Percentiles rank a stretch among this genome's conserved stretches.
phyloP scores from a whole-genome alignment of 306 rosid species.

The Sophora flavescens region DNA sequence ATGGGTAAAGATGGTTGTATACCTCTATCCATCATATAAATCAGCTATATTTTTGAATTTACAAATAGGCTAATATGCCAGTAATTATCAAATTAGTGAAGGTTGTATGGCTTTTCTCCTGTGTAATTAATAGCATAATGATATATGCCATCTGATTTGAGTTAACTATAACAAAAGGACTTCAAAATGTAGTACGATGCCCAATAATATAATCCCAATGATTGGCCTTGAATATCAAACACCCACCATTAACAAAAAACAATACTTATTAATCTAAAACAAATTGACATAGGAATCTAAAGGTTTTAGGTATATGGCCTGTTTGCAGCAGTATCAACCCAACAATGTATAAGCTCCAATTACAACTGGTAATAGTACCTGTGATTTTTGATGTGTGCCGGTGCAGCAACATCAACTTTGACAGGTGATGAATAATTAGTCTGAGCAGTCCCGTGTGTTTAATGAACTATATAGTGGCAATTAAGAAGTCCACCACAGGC shows the following conservation, averaged over 20 bases:
- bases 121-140: neutral
- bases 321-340: constrained; percentile 26
- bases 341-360: constrained; percentile 24
- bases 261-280: too few species aligned
- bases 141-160: neutral
- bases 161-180: neutral
- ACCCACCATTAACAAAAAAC: neutral
- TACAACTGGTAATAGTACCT: constrained; percentile 52
- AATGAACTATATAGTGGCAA: too few species aligned
- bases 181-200: neutral
- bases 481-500: too few species aligned
- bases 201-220: neutral
- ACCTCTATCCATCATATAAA: too few species aligned
- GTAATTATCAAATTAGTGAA: neutral
- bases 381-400: constrained; percentile 81
- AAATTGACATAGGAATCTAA: too few species aligned
- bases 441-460: too few species aligned
- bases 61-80: neutral
- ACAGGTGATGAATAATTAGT: constrained; percentile 61
- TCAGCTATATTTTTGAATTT: too few species aligned
- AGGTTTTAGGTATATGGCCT: constrained; percentile 7
- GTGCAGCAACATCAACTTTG: constrained; percentile 79
- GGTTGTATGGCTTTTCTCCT: neutral
- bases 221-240: neutral
- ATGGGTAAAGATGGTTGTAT: too few species aligned